Evolutionary conservation across 2,329 filamentous ascomycete species (phyloP).

Genomic region (Neofusicoccum parvum): DNA sequence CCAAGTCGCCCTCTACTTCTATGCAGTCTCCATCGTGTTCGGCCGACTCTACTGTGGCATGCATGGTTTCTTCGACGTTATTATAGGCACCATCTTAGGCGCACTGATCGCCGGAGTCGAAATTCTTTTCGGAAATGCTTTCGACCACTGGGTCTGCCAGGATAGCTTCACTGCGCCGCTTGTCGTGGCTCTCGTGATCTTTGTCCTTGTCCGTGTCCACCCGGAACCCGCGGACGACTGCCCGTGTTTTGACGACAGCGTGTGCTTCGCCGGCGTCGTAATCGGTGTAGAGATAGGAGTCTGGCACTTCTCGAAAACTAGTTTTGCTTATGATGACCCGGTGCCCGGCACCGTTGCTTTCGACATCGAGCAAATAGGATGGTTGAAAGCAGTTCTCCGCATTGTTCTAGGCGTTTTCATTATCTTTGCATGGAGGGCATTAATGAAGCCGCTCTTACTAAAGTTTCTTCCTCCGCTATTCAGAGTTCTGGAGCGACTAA

Average conservation of each 20-base stretch:
- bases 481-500: slow-evolving; percentile 77
- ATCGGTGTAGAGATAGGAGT: slow-evolving; percentile 81
- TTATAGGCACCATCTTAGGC: slow-evolving; percentile 78
- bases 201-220: slow-evolving; percentile 82
- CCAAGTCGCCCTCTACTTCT: slow-evolving; percentile 75
- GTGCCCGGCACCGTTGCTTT: slow-evolving; percentile 66
- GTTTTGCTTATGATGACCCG: slow-evolving; percentile 54
- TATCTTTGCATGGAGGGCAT: slow-evolving; percentile 87
- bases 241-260: slow-evolving; percentile 94
- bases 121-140: slow-evolving; percentile 55
- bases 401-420: slow-evolving; percentile 78
- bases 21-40: slow-evolving; percentile 84
- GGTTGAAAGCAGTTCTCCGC: slow-evolving; percentile 64
- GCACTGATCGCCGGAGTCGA: slow-evolving; percentile 62
- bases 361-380: slow-evolving; percentile 66
- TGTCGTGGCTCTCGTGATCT: slow-evolving; percentile 65
- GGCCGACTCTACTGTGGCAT: slow-evolving; percentile 96
- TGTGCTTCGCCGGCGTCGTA: slow-evolving; percentile 87
- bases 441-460: slow-evolving; percentile 82
- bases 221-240: slow-evolving; percentile 97
- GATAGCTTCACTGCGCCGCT: slow-evolving; percentile 62
- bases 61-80: slow-evolving; percentile 94
- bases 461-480: slow-evolving; percentile 81
- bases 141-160: slow-evolving; percentile 70
- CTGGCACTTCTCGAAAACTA: slow-evolving; percentile 75